Evolutionary conservation across 768 basidiomycete species (phyloP).

Genomic region (Mycena vulgaris): DNA sequence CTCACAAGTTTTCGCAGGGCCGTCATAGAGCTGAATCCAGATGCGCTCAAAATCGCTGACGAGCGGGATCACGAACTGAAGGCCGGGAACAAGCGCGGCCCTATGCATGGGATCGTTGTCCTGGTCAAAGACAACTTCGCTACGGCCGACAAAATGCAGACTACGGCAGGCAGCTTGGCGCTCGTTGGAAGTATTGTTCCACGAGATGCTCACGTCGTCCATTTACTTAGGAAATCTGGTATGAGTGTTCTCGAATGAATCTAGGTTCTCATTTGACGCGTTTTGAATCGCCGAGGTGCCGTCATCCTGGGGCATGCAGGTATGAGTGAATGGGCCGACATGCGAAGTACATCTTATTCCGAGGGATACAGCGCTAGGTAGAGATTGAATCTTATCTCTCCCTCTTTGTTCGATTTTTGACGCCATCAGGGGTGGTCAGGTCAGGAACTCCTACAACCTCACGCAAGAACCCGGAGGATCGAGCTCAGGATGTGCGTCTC

Average conservation of each 20-base stretch:
- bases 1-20: slow-evolving; percentile 17
- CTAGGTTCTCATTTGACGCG: background rate
- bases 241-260: background rate
- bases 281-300: slow-evolving; percentile 22
- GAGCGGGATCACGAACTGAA: slow-evolving; percentile 33
- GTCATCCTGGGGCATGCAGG: slow-evolving; percentile 53
- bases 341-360: slow-evolving; percentile 47
- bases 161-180: slow-evolving; percentile 38
- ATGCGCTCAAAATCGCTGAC: slow-evolving; percentile 34
- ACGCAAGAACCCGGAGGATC: slow-evolving; percentile 58
- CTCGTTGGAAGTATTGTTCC: slow-evolving; percentile 40
- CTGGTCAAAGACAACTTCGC: slow-evolving; percentile 42
- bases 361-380: slow-evolving; percentile 43
- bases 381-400: background rate
- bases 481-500: slow-evolving; percentile 52
- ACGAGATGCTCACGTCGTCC: slow-evolving; percentile 38
- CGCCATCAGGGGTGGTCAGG: slow-evolving; percentile 58
- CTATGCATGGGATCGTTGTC: slow-evolving; percentile 39
- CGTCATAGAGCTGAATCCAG: slow-evolving; percentile 39
- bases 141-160: slow-evolving; percentile 39
- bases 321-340: slow-evolving; percentile 54
- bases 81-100: slow-evolving; percentile 33
- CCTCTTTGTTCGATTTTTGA: slow-evolving; percentile 25
- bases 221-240: slow-evolving; percentile 31
- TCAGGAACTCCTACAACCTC: slow-evolving; percentile 52